These are phyloP conservation scores for Pezicula neosporulosa DNA, from an alignment of 2,329 filamentous ascomycete species.

Conservation along the genomic window DNA sequence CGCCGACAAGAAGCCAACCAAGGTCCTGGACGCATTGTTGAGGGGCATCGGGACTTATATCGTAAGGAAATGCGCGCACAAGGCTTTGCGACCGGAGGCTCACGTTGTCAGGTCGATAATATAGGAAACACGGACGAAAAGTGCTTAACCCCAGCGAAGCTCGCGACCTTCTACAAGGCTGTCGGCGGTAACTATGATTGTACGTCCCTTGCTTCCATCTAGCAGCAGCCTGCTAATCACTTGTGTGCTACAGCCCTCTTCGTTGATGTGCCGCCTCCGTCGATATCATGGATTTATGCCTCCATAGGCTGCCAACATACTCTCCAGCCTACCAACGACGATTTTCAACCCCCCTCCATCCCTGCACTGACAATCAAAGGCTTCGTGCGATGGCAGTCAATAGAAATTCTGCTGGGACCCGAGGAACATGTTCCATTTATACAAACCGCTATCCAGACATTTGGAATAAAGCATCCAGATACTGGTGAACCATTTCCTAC, in stretches of 20 bases:
- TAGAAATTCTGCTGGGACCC: conserved; percentile 83
- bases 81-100: conserved; percentile 4
- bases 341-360: conserved; percentile 72
- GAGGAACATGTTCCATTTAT: conserved; percentile 84
- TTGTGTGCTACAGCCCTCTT: conserved; percentile 58
- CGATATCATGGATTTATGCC: conserved; percentile 89
- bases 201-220: conserved; percentile 25
- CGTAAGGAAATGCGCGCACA: conserved; percentile 44
- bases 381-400: conserved; percentile 90
- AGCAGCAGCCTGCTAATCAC: neutral
- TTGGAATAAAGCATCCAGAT: conserved; percentile 70
- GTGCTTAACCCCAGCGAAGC: conserved; percentile 61
- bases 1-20: conserved; percentile 63
- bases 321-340: conserved; percentile 67
- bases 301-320: conserved; percentile 87
- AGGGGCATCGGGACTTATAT: conserved; percentile 67
- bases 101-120: conserved; percentile 44
- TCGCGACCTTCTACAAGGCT: conserved; percentile 73
- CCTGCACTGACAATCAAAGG: conserved; percentile 80
- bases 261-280: conserved; percentile 65
- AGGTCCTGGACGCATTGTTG: conserved; percentile 64
- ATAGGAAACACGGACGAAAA: conserved; percentile 54
- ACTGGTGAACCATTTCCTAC: conserved; percentile 66
- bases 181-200: conserved; percentile 75
- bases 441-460: conserved; percentile 74